Percentiles rank a stretch among this genome's conserved stretches.
These are phyloP conservation scores for Pouteria glomerata DNA, from an alignment of 148 eudicot genomes.

Conservation along the genomic window DNA sequence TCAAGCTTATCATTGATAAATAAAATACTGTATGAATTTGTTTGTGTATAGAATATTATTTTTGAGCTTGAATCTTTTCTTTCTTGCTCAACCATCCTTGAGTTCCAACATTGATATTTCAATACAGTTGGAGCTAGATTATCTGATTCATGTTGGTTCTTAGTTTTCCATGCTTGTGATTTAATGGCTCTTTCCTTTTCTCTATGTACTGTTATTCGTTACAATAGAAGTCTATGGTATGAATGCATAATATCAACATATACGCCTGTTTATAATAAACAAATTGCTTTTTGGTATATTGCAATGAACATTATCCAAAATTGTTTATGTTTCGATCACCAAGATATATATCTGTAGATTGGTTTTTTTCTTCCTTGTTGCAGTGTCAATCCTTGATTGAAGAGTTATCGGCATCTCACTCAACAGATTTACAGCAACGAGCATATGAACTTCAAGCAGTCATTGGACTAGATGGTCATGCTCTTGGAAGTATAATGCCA, in stretches of 20 bases:
- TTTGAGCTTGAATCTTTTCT: too few species aligned
- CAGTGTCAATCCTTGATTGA: conserved; percentile 95
- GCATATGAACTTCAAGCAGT: conserved; percentile 93
- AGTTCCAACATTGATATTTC: neutral
- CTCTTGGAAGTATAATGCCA: conserved; percentile 70
- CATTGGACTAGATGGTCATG: conserved; percentile 53
- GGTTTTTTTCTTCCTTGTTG: conserved; percentile 20
- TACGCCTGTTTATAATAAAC: neutral
- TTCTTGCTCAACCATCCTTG: too few species aligned
- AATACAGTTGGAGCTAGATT: neutral
- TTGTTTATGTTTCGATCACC: neutral
- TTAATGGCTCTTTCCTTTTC: neutral
- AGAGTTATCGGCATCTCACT: conserved; percentile 83
- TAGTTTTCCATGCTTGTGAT: neutral
- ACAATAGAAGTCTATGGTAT: neutral
- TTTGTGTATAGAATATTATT: too few species aligned
- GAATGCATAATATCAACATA: neutral
- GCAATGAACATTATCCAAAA: neutral
- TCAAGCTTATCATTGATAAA: too few species aligned
- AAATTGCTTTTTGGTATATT: neutral
- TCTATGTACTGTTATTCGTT: neutral
- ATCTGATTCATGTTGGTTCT: neutral
- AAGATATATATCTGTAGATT: neutral
- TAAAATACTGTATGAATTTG: too few species aligned
- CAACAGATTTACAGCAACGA: conserved; percentile 98